phyloP scores from a whole-genome alignment of 2,329 filamentous ascomycete genomes.

The Samsoniella hepiali region DNA sequence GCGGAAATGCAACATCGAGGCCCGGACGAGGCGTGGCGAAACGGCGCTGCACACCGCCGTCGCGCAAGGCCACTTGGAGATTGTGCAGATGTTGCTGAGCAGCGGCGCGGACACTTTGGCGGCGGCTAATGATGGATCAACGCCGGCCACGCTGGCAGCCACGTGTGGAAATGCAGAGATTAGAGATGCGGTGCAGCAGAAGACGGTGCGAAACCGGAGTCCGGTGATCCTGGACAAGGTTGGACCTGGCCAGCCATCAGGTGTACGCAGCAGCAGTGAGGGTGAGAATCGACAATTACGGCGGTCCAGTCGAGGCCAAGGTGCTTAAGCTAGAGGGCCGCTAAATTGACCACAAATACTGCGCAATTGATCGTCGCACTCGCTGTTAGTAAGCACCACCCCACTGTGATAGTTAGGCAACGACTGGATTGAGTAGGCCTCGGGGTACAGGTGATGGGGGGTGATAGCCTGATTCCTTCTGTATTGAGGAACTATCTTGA shows the following conservation, averaged over 20 bases:
- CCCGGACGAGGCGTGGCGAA: background rate
- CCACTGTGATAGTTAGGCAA: background rate
- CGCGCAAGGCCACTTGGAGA: background rate
- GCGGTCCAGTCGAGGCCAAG: background rate
- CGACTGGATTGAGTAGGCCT: constrained; percentile 10
- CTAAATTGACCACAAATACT: too few relatives aligned
- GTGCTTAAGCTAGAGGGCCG: background rate
- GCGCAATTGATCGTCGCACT: too few relatives aligned
- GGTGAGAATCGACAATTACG: background rate
- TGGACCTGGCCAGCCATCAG: background rate
- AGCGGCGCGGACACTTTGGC: background rate
- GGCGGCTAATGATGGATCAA: background rate
- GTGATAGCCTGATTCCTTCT: too few relatives aligned
- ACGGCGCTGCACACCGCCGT: background rate
- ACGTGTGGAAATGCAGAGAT: background rate
- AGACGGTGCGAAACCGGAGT: background rate
- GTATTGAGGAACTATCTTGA: too few relatives aligned
- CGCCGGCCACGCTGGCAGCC: background rate
- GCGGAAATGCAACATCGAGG: background rate
- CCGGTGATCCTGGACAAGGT: background rate
- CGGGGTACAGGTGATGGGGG: background rate
- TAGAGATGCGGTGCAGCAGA: background rate
- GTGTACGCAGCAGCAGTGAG: background rate
- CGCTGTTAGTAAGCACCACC: too few relatives aligned
- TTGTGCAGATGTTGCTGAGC: background rate